Evolutionary conservation across 805 yeast genomes (phyloP).

Genomic region (Candida sanyiensis): DNA sequence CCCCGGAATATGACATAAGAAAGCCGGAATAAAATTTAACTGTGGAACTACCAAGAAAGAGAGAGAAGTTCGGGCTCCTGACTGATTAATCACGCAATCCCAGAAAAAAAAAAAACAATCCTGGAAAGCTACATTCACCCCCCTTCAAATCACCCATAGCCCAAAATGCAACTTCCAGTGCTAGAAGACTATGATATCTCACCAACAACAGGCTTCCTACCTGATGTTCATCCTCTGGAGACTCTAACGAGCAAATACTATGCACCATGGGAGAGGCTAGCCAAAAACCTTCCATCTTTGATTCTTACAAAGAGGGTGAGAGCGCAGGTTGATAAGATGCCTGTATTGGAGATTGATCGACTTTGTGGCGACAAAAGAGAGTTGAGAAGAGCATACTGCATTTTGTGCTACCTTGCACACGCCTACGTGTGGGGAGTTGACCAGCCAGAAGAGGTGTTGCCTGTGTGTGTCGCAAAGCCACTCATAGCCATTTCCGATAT

Average conservation of each 20-base stretch:
- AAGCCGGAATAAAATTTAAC: no score
- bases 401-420: constrained; percentile 75
- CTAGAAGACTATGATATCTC: constrained; percentile 68
- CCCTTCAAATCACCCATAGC: no score
- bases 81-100: no score
- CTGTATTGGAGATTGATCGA: constrained; percentile 47
- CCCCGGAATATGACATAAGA: no score
- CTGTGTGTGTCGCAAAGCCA: constrained; percentile 66
- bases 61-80: no score
- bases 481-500: constrained; percentile 50
- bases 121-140: no score
- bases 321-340: constrained; percentile 55
- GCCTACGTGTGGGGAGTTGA: constrained; percentile 87
- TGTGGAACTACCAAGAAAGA: no score
- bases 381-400: constrained; percentile 73
- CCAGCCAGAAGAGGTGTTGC: constrained; percentile 55
- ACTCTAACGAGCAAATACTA: constrained; percentile 57
- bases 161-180: constrained; percentile 37
- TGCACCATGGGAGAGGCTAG: constrained; percentile 73
- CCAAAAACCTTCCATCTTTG: constrained; percentile 62
- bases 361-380: constrained; percentile 37
- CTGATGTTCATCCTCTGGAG: constrained; percentile 57
- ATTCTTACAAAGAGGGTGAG: constrained; percentile 62
- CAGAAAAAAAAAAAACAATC: no score
- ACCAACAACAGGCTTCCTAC: constrained; percentile 71